Conservation (phyloP, 179 eudicot species). For the Silene vulgaris region DNA sequence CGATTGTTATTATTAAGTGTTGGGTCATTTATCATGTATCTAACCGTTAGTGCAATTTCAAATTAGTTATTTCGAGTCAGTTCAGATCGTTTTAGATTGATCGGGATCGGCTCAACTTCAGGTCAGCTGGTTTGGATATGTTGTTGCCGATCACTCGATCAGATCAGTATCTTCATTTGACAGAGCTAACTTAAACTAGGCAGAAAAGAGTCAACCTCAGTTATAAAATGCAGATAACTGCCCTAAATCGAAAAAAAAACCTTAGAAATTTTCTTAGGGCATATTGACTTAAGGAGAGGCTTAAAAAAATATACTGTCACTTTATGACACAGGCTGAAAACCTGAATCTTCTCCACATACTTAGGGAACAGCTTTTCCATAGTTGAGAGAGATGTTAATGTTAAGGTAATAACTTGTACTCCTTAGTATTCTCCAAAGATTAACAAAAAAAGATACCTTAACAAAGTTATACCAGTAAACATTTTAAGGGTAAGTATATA, state of each 20-base stretch:
- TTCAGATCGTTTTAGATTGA: background rate
- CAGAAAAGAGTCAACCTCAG: conserved; percentile 10
- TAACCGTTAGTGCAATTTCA: background rate
- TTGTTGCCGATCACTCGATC: background rate
- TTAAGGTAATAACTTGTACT: background rate
- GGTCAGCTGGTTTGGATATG: background rate
- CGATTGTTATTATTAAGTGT: background rate
- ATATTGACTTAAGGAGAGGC: conserved; percentile 13
- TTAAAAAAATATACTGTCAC: conserved; percentile 18
- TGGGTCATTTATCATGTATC: background rate
- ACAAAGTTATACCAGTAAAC: conserved; percentile 3
- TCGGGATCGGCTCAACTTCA: background rate
- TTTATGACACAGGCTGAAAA: conserved; percentile 3
- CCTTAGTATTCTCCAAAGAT: conserved; percentile 16
- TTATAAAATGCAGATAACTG: conserved; percentile 7
- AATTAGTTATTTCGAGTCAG: background rate
- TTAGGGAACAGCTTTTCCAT: conserved; percentile 20
- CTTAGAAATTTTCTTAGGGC: background rate
- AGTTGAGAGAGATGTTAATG: conserved; percentile 17
- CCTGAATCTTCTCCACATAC: conserved; percentile 19
- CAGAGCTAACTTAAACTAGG: background rate
- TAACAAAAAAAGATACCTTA: conserved; percentile 19
- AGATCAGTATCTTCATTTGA: background rate
- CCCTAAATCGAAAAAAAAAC: background rate
- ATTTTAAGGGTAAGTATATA: conserved; percentile 1